phyloP scores from a whole-genome alignment of 2,329 filamentous ascomycete genomes.

The Beauveria brongniartii region DNA sequence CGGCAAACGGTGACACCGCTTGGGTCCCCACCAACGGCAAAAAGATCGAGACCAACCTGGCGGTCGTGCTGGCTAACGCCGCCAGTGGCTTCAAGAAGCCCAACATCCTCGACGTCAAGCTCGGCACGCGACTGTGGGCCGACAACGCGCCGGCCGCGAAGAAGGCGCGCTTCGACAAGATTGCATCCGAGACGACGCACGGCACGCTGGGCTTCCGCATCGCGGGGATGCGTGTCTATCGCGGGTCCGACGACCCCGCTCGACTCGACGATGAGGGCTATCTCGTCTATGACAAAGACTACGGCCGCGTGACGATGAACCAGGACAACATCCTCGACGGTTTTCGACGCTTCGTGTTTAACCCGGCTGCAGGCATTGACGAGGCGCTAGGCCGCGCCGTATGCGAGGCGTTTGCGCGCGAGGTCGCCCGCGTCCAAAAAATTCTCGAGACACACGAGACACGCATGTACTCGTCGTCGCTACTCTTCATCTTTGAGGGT shows the following conservation, averaged over 20 bases:
- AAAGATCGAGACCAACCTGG: conserved; percentile 67
- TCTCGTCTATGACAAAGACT: conserved; percentile 55
- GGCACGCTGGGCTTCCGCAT: conserved; percentile 53
- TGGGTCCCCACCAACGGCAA: conserved; percentile 44
- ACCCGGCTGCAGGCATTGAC: conserved; percentile 49
- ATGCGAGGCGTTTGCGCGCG: conserved; percentile 43
- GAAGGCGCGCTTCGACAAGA: conserved; percentile 51
- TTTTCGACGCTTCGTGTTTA: conserved; percentile 51
- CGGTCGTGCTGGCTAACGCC: conserved; percentile 79
- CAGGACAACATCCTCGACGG: conserved; percentile 46
- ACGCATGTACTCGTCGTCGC: conserved; percentile 55
- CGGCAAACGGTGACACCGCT: conserved; percentile 17
- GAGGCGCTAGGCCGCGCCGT: conserved; percentile 48
- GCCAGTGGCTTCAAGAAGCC: conserved; percentile 72
- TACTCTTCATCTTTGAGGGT: conserved; percentile 58
- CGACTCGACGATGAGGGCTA: conserved; percentile 49
- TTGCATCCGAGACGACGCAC: conserved; percentile 52
- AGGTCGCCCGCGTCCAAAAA: conserved; percentile 44
- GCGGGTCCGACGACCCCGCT: conserved; percentile 42
- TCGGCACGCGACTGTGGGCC: conserved; percentile 80
- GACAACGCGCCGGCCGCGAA: conserved; percentile 57
- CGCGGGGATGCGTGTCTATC: conserved; percentile 57
- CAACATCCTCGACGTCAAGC: conserved; percentile 89
- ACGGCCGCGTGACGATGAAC: conserved; percentile 45
- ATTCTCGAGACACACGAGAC: conserved; percentile 49